Evolutionary conservation across 2,329 filamentous ascomycete species (phyloP), one percentile per base, ranked within the genome.

Genomic region (Calonectria pauciramosa): DNA sequence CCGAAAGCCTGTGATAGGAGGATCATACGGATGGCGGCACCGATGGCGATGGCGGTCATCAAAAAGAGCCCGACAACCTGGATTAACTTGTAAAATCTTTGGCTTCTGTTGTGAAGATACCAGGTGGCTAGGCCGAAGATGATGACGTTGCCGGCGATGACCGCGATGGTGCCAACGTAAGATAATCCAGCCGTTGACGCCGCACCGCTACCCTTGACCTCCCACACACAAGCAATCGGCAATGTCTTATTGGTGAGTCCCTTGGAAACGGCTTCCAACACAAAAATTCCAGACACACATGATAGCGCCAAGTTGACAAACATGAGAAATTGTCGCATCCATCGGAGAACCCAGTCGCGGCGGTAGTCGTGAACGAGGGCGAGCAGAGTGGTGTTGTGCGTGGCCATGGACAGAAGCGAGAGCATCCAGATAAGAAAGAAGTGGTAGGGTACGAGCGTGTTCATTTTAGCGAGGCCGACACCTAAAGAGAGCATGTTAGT

Each of bases 381-480:
- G n/a, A 94, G 86, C 20, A 94, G 85, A 0, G 92, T 91, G 6
- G 91, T 88, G 73, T 93, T 92, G 82, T 94, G 92, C 3, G 92
- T 93, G 1, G 91, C 90, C 76, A 91, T 93, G 20, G 91, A 91
- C 10, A 94, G 86, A 16, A 93, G 84, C 0, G 91, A 91, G 2
- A 94, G 85, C 86, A 93, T 92, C 92, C 92, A 94, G 77, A 94
- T 90, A 70, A 94, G 88, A 85, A 94, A 94, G 85, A 94, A 93
- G 83, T 94, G 92, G 81, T 94, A 94, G 0, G 91, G 89, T 0
- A 92, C 88, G 82, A 94, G 89, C 7, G 86, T 86, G 59, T 88
- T 84, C 80, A 90, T 89, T 80, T 92, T 91, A 6, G 90, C 90
- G 1, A 94, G 88, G 0, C 90, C 93, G 30, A 94, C 87, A 71